Base-by-base conservation (phyloP, 371 early-diverging fungal species). In the Rhizomucor pusillus region DNA sequence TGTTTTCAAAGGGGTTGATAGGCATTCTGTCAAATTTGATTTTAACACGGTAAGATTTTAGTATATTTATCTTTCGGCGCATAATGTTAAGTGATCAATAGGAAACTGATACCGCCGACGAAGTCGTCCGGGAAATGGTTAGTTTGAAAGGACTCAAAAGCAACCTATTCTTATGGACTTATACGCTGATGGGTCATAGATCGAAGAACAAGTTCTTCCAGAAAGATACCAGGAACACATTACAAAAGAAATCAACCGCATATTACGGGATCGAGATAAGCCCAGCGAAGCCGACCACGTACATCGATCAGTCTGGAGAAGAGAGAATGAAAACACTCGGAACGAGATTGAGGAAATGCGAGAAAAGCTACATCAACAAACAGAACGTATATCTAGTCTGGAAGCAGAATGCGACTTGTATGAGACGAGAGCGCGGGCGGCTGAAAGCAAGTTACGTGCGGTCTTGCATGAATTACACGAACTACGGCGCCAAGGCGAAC, bases 51-150 rank as follows among this genome's bases (percentile, higher is more conserved):
- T 64, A 53, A 23, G 33, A 29, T 10, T 24, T 20, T n/a, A 18
- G 20, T 43, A 3, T 54, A 18, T 18, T 5, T 1, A 1, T 29
- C 9, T 37, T 6, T 11, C 10, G 20, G 33, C 18, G 16, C 14
- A 19, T 47, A 22, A 22, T 37, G 11, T 36, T 59, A n/a, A 22
- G 7, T 29, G 29, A 7, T 29, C 1, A 33, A 37, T 50, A 64
- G 47, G 80, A 88, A 33, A 80, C 80, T 5, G 92, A 92, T 62
- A 91, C 91, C 6, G 88, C 90, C 9, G 90, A 89, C 46, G 83
- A 84, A 60, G 89, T 92, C 3, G 87, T 89, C 6, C 75, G 79
- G 35, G 92, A 92, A 59, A 90, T 92, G 89, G 66, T 65, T 54
- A 55, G 44, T 19, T n/a, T 50, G 10, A 48, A 10, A 50, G 1